Evolutionary conservation across 1,284 basidiomycete genomes (phyloP).

Genomic region (Singerocomus inundabilis): DNA sequence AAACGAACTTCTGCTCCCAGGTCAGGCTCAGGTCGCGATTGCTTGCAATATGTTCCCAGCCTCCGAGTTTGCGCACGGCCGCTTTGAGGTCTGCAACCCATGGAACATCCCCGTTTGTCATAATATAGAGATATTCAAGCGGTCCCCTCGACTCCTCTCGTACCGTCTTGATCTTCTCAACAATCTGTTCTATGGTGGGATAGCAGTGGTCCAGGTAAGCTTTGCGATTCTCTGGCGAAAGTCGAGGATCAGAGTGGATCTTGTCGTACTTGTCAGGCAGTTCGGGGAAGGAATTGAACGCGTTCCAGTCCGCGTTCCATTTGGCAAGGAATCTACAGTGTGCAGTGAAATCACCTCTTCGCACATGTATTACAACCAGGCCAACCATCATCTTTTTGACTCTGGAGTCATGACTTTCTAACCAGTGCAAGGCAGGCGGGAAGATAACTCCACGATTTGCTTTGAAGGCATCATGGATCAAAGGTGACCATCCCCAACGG

Average conservation of each 20-base stretch:
- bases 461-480: slow-evolving; percentile 37
- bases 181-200: slow-evolving; percentile 39
- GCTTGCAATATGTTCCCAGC: slow-evolving; percentile 25
- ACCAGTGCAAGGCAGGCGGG: slow-evolving; percentile 18
- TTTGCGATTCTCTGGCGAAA: slow-evolving; percentile 26
- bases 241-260: slow-evolving; percentile 16
- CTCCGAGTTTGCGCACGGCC: slow-evolving; percentile 35
- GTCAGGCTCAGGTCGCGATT: slow-evolving; percentile 38
- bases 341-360: slow-evolving; percentile 53
- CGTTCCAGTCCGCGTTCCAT: slow-evolving; percentile 38
- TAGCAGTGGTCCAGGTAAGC: slow-evolving; percentile 39
- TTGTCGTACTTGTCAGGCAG: slow-evolving; percentile 37
- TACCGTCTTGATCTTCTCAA: slow-evolving; percentile 30
- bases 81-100: slow-evolving; percentile 47
- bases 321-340: slow-evolving; percentile 48
- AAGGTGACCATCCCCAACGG: slow-evolving; percentile 39
- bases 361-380: slow-evolving; percentile 55
- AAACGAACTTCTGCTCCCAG: slow-evolving; percentile 39
- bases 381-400: slow-evolving; percentile 21
- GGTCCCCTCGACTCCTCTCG: slow-evolving; percentile 24
- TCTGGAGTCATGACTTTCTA: neutral
- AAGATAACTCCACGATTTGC: slow-evolving; percentile 34
- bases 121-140: slow-evolving; percentile 43
- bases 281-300: slow-evolving; percentile 41
- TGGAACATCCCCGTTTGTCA: slow-evolving; percentile 50